phyloP scores from a whole-genome alignment of 208 protist species.

The Trypanosomatidae sp. region DNA sequence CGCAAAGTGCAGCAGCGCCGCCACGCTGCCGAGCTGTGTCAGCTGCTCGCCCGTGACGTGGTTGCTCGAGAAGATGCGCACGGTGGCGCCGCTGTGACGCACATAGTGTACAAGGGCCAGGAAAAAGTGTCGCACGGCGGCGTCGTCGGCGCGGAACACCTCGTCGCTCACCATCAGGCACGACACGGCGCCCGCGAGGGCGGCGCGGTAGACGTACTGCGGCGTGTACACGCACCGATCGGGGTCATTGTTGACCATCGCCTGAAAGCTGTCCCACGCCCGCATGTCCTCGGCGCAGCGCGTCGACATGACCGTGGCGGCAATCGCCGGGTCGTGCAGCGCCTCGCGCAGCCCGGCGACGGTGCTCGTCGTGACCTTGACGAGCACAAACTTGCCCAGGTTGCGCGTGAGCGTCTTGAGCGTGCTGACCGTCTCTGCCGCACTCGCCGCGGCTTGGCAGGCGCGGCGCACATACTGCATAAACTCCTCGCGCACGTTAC shows the following conservation, averaged over 20 bases:
- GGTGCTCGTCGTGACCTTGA: constrained; percentile 82
- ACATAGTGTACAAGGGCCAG: constrained; percentile 85
- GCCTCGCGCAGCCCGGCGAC: constrained; percentile 80
- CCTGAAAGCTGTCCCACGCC: constrained; percentile 89
- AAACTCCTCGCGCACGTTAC: constrained; percentile 89
- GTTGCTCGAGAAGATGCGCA: constrained; percentile 90
- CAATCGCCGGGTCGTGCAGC: constrained; percentile 69
- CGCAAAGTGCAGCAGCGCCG: constrained; percentile 89
- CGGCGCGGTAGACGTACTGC: constrained; percentile 76
- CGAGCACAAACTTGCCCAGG: constrained; percentile 86
- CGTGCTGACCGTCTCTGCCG: too few relatives aligned
- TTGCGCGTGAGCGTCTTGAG: constrained; percentile 37
- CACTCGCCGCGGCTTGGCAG: neutral
- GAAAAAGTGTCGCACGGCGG: constrained; percentile 83
- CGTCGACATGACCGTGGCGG: constrained; percentile 67
- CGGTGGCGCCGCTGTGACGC: constrained; percentile 53
- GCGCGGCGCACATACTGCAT: neutral
- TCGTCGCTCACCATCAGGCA: constrained; percentile 87
- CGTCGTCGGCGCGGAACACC: constrained; percentile 83
- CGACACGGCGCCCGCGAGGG: constrained; percentile 60
- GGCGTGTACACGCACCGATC: constrained; percentile 90
- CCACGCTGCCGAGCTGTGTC: constrained; percentile 82
- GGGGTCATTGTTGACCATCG: constrained; percentile 81
- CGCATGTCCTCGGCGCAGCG: constrained; percentile 86
- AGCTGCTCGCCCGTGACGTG: constrained; percentile 95